These are phyloP conservation scores for Aspergillus pseudoterreus DNA, from an alignment of 2,329 filamentous ascomycete genomes.

Conservation along the genomic window DNA sequence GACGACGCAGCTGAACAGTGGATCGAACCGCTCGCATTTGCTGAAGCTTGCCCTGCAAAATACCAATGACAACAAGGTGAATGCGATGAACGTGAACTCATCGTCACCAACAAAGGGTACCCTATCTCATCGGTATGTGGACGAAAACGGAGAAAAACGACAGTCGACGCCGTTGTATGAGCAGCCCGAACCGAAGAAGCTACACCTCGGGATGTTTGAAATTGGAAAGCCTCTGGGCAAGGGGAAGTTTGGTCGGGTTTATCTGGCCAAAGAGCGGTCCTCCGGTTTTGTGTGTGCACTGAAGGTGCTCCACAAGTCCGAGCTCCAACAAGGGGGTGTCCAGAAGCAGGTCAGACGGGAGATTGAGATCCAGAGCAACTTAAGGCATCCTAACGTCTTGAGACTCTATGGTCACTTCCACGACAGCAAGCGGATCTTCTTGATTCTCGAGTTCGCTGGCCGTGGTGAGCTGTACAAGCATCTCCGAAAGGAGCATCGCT, in stretches of 20 bases:
- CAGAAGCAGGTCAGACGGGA: conserved; percentile 85
- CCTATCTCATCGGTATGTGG: conserved; percentile 41
- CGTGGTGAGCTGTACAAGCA: conserved; percentile 88
- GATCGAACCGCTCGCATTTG: conserved; percentile 69
- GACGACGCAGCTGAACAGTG: conserved; percentile 40
- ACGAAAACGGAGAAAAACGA: conserved; percentile 41
- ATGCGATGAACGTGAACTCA: conserved; percentile 51
- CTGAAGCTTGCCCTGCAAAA: conserved; percentile 82
- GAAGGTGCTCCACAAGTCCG: conserved; percentile 81
- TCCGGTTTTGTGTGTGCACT: conserved; percentile 81
- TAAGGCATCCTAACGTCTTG: conserved; percentile 81
- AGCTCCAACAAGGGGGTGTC: conserved; percentile 73
- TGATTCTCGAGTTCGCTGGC: conserved; percentile 82
- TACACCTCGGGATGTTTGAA: conserved; percentile 92
- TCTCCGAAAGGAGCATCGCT: conserved; percentile 70
- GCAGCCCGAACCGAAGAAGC: conserved; percentile 57
- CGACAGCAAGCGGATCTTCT: conserved; percentile 80
- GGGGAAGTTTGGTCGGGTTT: conserved; percentile 83
- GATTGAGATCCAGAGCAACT: conserved; percentile 85
- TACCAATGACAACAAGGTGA: conserved; percentile 61
- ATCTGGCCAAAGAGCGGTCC: conserved; percentile 74
- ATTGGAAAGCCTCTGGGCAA: conserved; percentile 83
- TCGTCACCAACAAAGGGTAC: conserved; percentile 63
- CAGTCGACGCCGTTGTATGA: conserved; percentile 49
- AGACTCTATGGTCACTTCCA: conserved; percentile 85